A percentile compares a stretch with the other conserved stretches of the same genome.
phyloP scores from a whole-genome alignment of 2,329 filamentous ascomycete genomes.

The Cladosporium halotolerans region DNA sequence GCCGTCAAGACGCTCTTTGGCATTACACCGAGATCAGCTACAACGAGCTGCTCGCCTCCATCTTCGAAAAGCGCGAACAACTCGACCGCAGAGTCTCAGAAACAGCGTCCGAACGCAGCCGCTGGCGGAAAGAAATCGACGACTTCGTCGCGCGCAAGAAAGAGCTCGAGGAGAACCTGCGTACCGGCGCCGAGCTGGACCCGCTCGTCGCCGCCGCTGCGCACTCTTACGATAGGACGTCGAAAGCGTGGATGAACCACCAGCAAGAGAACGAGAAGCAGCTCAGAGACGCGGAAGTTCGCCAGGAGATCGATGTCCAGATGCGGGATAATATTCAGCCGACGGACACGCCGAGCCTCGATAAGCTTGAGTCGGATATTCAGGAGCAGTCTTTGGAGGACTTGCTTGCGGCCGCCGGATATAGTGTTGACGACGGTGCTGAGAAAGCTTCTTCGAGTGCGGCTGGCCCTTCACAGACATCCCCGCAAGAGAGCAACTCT shows the following conservation, averaged over 20 bases:
- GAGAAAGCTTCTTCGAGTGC: neutral
- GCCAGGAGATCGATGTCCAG: constrained; percentile 21
- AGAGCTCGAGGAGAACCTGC: constrained; percentile 29
- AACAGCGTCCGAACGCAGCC: constrained; percentile 56
- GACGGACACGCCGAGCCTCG: constrained; percentile 26
- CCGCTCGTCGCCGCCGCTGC: constrained; percentile 15
- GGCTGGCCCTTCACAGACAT: constrained; percentile 21
- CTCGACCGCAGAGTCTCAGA: constrained; percentile 58
- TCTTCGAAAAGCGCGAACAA: constrained; percentile 76
- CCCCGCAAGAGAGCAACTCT: constrained; percentile 10
- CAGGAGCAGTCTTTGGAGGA: constrained; percentile 37
- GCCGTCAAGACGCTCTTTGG: constrained; percentile 73
- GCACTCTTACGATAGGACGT: neutral
- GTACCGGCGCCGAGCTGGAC: constrained; percentile 17
- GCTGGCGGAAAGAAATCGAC: constrained; percentile 41
- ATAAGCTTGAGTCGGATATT: constrained; percentile 27
- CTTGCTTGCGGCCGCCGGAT: constrained; percentile 38
- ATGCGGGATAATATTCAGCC: constrained; percentile 18
- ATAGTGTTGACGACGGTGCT: constrained; percentile 20
- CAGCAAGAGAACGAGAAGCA: constrained; percentile 7
- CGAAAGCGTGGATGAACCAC: neutral
- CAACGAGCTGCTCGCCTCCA: constrained; percentile 80
- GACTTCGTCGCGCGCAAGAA: constrained; percentile 24
- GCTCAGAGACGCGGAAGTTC: constrained; percentile 27
- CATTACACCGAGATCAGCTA: constrained; percentile 87